Base-by-base conservation (phyloP, 2,329 filamentous ascomycete genomes). In the Hypocreales sp. region DNA sequence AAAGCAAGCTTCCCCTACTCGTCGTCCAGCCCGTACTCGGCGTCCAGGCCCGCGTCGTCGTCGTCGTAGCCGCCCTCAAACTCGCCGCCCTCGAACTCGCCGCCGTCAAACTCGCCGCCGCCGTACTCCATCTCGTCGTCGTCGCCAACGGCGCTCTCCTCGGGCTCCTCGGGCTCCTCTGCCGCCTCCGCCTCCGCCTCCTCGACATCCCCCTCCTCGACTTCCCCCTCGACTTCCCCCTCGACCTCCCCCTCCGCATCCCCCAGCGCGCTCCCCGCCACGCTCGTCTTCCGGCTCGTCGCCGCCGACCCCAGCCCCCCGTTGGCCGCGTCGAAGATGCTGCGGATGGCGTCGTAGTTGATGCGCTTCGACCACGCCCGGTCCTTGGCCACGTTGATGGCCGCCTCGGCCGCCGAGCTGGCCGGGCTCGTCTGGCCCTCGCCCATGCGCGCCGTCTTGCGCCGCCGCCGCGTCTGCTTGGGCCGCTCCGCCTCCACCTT, bases 281-380 rank as follows among this genome's bases (percentile, higher is more conserved):
- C 32, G 22, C 52, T 55, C 13, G 46, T 58, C 44, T 45, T 56
- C 27, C 55, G 54, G 31, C 62, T 67, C 20, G 58, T 64, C 1
- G 58, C 57, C 9, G 58, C 59, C 15, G 64, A 67, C 1, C 64
- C 65, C 1, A 62, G 56, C 0, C 59, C 61, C 2, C 45, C 49
- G 35, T 56, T 53, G 14, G 51, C 48, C 38, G 54, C 48, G 38
- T 65, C 60, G 34, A 75, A 74, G 15, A 76, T 59, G 32, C 58
- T 64, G 24, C 61, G 56, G 35, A 77, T 66, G 20, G 64, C 67
- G 29, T 69, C 65, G 48, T 82, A 83, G 40, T 83, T 81, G 45
- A 84, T 79, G 43, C 79, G 75, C 50, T 74, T 79, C 35, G 73
- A 80, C 51, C 73, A 78, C 1, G 67, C 67, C 24, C 76, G 61